Percentiles rank a stretch among this genome's conserved stretches.
phyloP scores from a whole-genome alignment of 371 early-diverging fungal genomes.

The Lichtheimia ramosa region DNA sequence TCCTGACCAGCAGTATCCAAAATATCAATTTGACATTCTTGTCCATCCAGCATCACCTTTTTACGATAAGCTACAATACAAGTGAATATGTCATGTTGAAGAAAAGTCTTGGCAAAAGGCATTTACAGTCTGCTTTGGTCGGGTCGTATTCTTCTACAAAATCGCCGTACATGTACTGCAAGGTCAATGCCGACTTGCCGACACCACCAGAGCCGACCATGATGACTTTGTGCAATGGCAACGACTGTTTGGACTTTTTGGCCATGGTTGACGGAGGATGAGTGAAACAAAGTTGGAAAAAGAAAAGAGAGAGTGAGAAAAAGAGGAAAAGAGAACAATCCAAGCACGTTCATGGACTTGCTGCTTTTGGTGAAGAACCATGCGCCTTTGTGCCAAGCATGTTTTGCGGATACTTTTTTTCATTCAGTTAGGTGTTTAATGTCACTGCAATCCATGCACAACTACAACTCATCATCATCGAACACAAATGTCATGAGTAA shows the following conservation, averaged over 20 bases:
- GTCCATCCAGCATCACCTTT: slow-evolving; percentile 61
- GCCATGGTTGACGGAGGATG: slow-evolving; percentile 17
- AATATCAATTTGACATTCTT: slow-evolving; percentile 84
- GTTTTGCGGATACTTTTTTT: background rate
- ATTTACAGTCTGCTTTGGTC: slow-evolving; percentile 79
- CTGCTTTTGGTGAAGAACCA: background rate
- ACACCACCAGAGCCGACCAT: slow-evolving; percentile 92
- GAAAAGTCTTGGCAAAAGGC: background rate
- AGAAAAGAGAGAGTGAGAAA: background rate
- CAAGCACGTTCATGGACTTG: slow-evolving; percentile 3
- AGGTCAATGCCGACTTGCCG: slow-evolving; percentile 85
- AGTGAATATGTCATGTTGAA: background rate
- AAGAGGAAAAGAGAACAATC: background rate
- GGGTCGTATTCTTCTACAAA: slow-evolving; percentile 94
- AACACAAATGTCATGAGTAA: too few species aligned
- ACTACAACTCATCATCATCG: too few species aligned
- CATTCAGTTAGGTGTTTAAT: background rate
- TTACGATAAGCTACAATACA: slow-evolving; percentile 57
- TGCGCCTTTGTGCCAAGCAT: background rate
- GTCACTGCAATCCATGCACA: too few species aligned
- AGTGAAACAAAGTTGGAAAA: background rate
- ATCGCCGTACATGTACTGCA: slow-evolving; percentile 90
- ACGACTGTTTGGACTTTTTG: slow-evolving; percentile 47
- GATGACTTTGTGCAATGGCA: slow-evolving; percentile 81
- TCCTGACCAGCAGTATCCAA: slow-evolving; percentile 92